Evolutionary conservation across 2,329 filamentous ascomycete species (phyloP).

Genomic region (Corynespora cassiicola): DNA sequence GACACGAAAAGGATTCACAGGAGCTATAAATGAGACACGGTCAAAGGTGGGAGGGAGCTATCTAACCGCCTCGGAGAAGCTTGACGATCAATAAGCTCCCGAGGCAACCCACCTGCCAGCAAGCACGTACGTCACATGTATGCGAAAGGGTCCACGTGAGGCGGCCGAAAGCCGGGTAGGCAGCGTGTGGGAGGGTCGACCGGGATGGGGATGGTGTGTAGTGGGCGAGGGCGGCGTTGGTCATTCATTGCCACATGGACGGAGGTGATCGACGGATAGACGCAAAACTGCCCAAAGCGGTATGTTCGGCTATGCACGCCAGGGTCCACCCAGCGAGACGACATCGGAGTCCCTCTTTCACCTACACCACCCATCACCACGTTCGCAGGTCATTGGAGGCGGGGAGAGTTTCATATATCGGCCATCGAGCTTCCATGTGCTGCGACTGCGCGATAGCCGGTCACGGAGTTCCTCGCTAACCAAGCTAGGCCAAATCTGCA

Average conservation of each 20-base stretch:
- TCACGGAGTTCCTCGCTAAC: too few species aligned
- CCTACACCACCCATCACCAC: too few species aligned
- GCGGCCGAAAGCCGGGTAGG: slow-evolving; percentile 5
- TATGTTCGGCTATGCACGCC: slow-evolving; percentile 11
- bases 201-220: slow-evolving; percentile 10
- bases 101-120: slow-evolving; percentile 4
- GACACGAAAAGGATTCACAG: too few species aligned
- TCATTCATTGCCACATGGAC: slow-evolving; percentile 8
- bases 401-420: too few species aligned
- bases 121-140: slow-evolving; percentile 8
- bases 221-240: neutral
- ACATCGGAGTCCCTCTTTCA: too few species aligned
- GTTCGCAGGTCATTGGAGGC: too few species aligned
- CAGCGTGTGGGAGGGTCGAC: slow-evolving; percentile 5
- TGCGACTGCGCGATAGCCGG: too few species aligned
- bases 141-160: slow-evolving; percentile 9
- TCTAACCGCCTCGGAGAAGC: slow-evolving; percentile 11
- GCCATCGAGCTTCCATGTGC: too few species aligned
- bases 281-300: slow-evolving; percentile 2
- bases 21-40: slow-evolving; percentile 1
- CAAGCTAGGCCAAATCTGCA: too few species aligned
- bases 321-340: too few species aligned
- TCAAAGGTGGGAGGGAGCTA: slow-evolving; percentile 6
- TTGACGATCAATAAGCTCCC: slow-evolving; percentile 4
- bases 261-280: slow-evolving; percentile 7